Evolutionary conservation across 805 yeast genomes (phyloP), one percentile per base, ranked within the genome.

Genomic region (Wickerhamomyces queroliae): DNA sequence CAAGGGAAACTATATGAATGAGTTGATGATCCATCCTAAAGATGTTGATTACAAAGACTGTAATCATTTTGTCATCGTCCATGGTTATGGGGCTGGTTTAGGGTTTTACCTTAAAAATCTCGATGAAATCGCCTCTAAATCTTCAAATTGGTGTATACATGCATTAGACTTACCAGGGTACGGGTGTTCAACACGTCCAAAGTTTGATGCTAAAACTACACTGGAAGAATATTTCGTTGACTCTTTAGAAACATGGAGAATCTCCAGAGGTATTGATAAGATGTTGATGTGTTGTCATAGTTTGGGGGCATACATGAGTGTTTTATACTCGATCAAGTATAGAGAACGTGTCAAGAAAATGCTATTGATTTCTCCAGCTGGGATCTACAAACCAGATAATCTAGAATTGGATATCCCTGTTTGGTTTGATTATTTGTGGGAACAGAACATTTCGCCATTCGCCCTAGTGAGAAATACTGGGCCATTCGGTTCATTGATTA

Each of bases 51-150:
- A 26, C 29, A 45, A 39, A 29, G 25, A 31, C 9, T 39, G 59
- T 36, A 64, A 63, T 48, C 74, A 83, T 59, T 59, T 89, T 19
- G 87, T 93, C 0, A 64, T 91, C 37, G 68, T 91, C 11, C 99
- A 91, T 61, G 99, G 99, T 0, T 91, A 91, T 55, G 98, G 96
- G 3, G 97, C 98, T 0, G 93, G 95, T 1, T 63, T 89, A 21
- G 98, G 96, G 0, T 80, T 89, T 48, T 93, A 82, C 52, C 64
- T 83, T 39, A 81, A 80, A 50, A 91, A 89, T 59, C 72, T 85
- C 42, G 83, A 82, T 44, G 66, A 64, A 3, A 58, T 81, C 22
- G 58, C 72, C 1, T 32, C 40, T 11, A 49, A 59, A 24, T 21
- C 52, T 13, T 49, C 60, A 19, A 64, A 72, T 22, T 84, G 93